phyloP scores from a whole-genome alignment of 176 grass and related monocot genomes.

The Secale cereale region DNA sequence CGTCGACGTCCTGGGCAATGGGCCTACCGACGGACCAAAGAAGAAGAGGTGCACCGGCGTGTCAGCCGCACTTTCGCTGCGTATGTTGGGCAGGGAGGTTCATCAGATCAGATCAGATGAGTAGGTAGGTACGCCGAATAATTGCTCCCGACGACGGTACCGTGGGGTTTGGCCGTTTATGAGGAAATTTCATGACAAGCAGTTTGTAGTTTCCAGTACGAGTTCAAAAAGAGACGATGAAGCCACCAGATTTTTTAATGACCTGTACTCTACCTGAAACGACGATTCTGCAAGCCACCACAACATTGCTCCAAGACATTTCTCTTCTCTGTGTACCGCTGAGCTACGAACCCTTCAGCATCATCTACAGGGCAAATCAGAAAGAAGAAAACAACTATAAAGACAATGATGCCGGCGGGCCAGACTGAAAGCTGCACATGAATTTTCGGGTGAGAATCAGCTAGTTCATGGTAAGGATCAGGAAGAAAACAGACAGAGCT shows the following conservation, averaged over 20 bases:
- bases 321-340: no score
- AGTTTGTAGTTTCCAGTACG: no score
- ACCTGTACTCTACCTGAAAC: not conserved
- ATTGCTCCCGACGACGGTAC: conserved; percentile 5
- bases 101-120: no score
- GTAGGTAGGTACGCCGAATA: conserved; percentile 29
- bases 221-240: not conserved
- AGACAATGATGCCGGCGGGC: not conserved
- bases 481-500: not conserved
- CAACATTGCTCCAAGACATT: no score
- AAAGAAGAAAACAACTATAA: no score
- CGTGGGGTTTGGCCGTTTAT: not conserved
- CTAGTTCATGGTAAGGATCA: no score
- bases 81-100: not conserved
- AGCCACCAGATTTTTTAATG: not conserved
- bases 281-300: not conserved
- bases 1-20: not conserved
- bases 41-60: not conserved
- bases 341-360: no score
- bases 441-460: not conserved
- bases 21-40: not conserved
- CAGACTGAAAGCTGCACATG: not conserved
- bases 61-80: not conserved
- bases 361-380: no score
- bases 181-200: not conserved